These are phyloP conservation scores for Phytopythium ostracodes DNA, from an alignment of 352 stramenopile species.

Conservation along the genomic window DNA sequence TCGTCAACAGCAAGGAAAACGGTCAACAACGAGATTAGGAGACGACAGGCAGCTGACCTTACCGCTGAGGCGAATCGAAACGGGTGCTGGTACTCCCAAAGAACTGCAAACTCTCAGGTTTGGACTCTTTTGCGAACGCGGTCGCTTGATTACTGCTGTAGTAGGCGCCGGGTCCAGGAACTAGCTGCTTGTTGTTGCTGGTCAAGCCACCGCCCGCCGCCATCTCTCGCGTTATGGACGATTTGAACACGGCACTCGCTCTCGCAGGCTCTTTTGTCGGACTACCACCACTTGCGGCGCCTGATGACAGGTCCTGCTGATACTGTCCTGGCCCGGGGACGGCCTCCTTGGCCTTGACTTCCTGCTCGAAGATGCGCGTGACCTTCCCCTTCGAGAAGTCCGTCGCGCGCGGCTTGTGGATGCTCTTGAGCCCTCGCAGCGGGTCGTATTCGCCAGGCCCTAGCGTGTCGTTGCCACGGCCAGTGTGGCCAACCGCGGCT, in stretches of 20 bases:
- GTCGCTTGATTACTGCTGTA: conserved; percentile 31
- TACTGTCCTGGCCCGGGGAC: conserved; percentile 68
- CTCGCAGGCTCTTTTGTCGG: conserved; percentile 35
- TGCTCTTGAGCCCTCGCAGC: conserved; percentile 55
- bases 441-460: conserved; percentile 75
- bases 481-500: conserved; percentile 44
- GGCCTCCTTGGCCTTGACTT: conserved; percentile 48
- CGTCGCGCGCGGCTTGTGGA: conserved; percentile 55
- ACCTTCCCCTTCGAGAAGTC: conserved; percentile 76
- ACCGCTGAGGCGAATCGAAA: conserved; percentile 46
- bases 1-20: not conserved
- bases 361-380: conserved; percentile 56
- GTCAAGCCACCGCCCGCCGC: conserved; percentile 9
- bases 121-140: conserved; percentile 36
- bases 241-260: conserved; percentile 75
- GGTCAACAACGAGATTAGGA: not conserved
- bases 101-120: conserved; percentile 75
- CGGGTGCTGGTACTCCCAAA: conserved; percentile 74
- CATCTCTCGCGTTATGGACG: conserved; percentile 49
- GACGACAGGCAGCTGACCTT: not conserved
- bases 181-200: conserved; percentile 24
- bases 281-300: conserved; percentile 12
- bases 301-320: not conserved
- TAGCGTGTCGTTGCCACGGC: conserved; percentile 49
- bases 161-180: conserved; percentile 68